Base-by-base conservation (phyloP, 495 filamentous ascomycete species). In the Aspergillus leporis region DNA sequence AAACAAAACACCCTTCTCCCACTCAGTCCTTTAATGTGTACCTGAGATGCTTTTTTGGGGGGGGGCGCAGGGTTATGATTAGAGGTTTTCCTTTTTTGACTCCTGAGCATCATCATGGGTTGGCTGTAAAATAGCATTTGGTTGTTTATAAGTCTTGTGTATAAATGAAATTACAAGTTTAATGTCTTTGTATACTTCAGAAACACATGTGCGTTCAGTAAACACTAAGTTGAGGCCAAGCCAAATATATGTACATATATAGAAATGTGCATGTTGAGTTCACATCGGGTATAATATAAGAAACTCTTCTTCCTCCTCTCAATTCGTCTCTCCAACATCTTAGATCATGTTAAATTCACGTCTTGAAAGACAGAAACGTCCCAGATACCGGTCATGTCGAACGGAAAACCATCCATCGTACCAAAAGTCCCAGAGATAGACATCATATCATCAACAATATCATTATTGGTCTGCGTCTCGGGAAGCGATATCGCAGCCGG, bases 391-490 rank as follows among this genome's bases (percentile, higher is more conserved):
- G 77, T 80, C 77, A 80, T 80, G 61, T 80, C 77, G 53, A 80
- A 78, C 31, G 77, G 77, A 59, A 80, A 80, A 3, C 77, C 77
- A 56, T 80, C 77, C 75, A 80, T 78, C 0, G 77, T 80, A 12
- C 77, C 77, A 45, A 80, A 80, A 1, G 75, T 78, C 55, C 74
- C 74, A 0, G 77, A 78, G 23, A 80, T 80, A 4, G 74, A 78
- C 77, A 80, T 80, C 77, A 80, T 80, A 48, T 80, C 77, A 40
- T 80, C 77, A 4, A 80, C 77, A 38, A 80, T 80, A 53, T 80
- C 77, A 58, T 80, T 80, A 53, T 80, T 77, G 23, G 77, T 78
- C 61, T 77, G 74, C 6, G 77, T 80, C 56, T 80, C 77, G 0
- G 77, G 74, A 31, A 80, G 63, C 16, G 73, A 74, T 12, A 80